Evolutionary conservation across 1,284 basidiomycete genomes (phyloP).

Genomic region (Microbotryum silenes-acaulis): DNA sequence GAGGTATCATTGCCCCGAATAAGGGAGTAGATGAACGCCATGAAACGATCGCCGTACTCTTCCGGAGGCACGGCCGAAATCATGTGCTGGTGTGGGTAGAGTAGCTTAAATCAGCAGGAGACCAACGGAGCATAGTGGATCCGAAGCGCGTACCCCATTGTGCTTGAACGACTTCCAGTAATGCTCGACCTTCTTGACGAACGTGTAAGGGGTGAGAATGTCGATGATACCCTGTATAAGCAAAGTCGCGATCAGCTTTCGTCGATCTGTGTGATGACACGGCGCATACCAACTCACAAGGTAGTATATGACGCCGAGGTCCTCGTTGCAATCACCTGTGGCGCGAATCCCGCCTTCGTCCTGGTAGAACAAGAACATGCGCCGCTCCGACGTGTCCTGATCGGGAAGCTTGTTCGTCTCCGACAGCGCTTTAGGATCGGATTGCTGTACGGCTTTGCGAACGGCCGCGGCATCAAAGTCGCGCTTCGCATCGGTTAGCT

Average conservation of each 20-base stretch:
- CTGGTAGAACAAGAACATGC: slow-evolving; percentile 88
- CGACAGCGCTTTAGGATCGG: slow-evolving; percentile 68
- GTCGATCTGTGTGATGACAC: not conserved
- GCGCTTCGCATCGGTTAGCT: slow-evolving; percentile 51
- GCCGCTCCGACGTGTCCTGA: slow-evolving; percentile 60
- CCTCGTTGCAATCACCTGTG: slow-evolving; percentile 72
- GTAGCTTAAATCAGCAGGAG: not conserved
- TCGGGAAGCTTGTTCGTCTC: slow-evolving; percentile 58
- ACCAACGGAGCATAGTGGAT: slow-evolving; percentile 9
- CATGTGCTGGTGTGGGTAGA: slow-evolving; percentile 58
- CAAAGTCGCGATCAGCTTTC: not conserved
- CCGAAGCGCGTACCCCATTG: slow-evolving; percentile 59
- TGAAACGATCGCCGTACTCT: slow-evolving; percentile 80
- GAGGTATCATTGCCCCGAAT: slow-evolving; percentile 24
- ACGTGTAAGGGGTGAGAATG: slow-evolving; percentile 80
- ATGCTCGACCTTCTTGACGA: slow-evolving; percentile 74
- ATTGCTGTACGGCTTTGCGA: slow-evolving; percentile 72
- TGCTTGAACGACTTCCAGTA: slow-evolving; percentile 84
- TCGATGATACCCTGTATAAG: slow-evolving; percentile 71
- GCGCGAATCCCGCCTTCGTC: slow-evolving; percentile 90
- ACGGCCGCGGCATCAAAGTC: slow-evolving; percentile 57
- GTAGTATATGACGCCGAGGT: slow-evolving; percentile 80
- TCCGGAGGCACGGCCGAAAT: slow-evolving; percentile 81
- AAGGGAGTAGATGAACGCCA: slow-evolving; percentile 42
- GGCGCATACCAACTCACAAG: slow-evolving; percentile 35